Conservation (phyloP, 106 monocot genomes). For the Apostasia ramifera region DNA sequence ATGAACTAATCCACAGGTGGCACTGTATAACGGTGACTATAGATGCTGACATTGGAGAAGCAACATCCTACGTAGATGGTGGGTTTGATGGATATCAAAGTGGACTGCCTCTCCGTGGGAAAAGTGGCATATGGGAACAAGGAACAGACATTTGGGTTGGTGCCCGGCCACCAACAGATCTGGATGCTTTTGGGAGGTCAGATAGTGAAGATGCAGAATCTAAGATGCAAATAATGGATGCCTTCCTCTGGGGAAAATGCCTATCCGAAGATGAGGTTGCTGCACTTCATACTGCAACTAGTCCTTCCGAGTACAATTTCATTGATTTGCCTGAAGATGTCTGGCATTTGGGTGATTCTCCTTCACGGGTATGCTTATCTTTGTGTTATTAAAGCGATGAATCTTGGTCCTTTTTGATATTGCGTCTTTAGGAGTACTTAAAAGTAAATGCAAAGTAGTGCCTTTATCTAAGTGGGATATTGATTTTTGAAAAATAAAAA, state of each 20-base stretch:
- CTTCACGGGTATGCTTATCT: conserved; percentile 56
- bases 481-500: too few relatives aligned
- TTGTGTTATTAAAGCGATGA: neutral
- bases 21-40: conserved; percentile 88
- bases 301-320: conserved; percentile 53
- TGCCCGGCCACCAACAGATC: conserved; percentile 74
- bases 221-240: conserved; percentile 99
- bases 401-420: neutral
- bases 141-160: conserved; percentile 94
- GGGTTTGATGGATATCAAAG: conserved; percentile 83
- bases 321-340: conserved; percentile 65
- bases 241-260: conserved; percentile 86
- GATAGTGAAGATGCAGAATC: conserved; percentile 87
- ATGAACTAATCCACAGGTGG: conserved; percentile 52
- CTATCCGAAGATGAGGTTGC: conserved; percentile 88
- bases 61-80: conserved; percentile 81
- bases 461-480: neutral
- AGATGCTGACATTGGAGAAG: conserved; percentile 83
- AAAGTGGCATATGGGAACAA: conserved; percentile 55
- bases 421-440: neutral
- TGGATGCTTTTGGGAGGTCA: conserved; percentile 98
- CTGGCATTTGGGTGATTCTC: conserved; percentile 71
- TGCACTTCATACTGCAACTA: conserved; percentile 46
- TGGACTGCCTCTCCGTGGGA: conserved; percentile 49
- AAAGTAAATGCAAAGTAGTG: neutral